These are phyloP conservation scores for Candida peoriensis DNA, from an alignment of 805 yeast genomes.

Conservation along the genomic window DNA sequence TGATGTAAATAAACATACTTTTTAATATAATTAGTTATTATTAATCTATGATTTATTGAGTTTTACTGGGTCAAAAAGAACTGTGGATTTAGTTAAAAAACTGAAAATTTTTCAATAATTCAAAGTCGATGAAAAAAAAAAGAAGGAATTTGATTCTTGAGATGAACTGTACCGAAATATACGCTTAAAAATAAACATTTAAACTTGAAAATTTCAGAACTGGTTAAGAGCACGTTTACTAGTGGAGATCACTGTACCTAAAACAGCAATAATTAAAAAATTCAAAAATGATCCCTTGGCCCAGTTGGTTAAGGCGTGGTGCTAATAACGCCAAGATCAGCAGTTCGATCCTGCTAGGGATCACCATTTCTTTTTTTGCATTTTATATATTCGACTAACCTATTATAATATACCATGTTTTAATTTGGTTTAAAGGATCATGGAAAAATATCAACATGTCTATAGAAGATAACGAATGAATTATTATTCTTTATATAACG, in stretches of 20 bases:
- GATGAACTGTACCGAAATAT: no score
- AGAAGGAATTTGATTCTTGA: no score
- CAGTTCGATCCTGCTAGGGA: constrained; percentile 87
- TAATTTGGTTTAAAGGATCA: background rate
- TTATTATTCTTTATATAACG: background rate
- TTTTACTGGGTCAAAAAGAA: background rate
- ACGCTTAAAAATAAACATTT: no score
- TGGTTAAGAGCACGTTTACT: no score
- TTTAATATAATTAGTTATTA: constrained; percentile 1
- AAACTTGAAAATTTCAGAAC: no score
- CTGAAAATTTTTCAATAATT: constrained; percentile 9
- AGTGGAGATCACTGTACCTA: no score
- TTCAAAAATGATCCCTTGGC: constrained; percentile 45
- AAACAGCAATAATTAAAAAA: no score
- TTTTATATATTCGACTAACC: background rate
- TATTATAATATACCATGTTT: background rate
- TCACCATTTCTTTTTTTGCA: constrained; percentile 28
- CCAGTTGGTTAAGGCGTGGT: constrained; percentile 59
- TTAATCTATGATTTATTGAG: no score
- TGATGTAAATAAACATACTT: constrained; percentile 4
- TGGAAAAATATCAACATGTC: background rate
- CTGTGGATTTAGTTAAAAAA: background rate
- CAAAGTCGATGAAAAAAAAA: no score
- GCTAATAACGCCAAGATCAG: constrained; percentile 59
- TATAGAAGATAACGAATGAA: background rate